Base-by-base conservation (phyloP, 2,329 filamentous ascomycete genomes). In the Coniochaeta sp. region DNA sequence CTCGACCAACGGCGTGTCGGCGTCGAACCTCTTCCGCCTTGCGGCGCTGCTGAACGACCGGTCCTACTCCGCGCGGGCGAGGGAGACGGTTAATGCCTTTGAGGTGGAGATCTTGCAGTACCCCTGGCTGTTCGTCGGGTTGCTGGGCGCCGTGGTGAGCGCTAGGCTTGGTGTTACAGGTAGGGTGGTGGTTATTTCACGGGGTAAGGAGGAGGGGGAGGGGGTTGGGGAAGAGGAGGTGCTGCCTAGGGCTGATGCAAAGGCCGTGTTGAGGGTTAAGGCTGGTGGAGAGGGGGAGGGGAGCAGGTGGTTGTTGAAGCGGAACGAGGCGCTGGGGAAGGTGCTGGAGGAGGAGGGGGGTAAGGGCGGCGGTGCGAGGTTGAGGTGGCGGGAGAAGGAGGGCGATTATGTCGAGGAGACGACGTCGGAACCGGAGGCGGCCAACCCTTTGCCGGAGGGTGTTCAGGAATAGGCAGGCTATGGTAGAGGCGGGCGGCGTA, bases 21-120 rank as follows among this genome's bases (percentile, higher is more conserved):
- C 89, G 0, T 79, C 82, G 14, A 97, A 97, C 63, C 74, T 97
- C n/a, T 87, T 94, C 69, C 84, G 89, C 1, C 79, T 97, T 3
- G 82, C 82, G 12, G 78, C 78, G 6, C 66, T 95, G 1, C 74
- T 95, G 0, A 79, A 82, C 46, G 83, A 89, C 56, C 71, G 82
- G 2, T 67, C 68, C 3, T 91, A 89, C 62, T 76, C 76, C 0
- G 72, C 73, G 49, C 75, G 84, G 49, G 91, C 90, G 0, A 78
- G 80, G 49, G 80, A 87, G 58, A 94, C 90, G 0, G 82, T 91
- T 55, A 82, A 83, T 54, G 89, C 91, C 0, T 99, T 99, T 59
- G 89, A 95, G 59, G 86, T 88, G 0, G 94, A 99, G 70, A 84
- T 96, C 59, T 76, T 95, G 63, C 91, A 97, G 66, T 91, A 97